Evolutionary conservation across 2,329 filamentous ascomycete species (phyloP).

Genomic region (Neodidymelliopsis sp.): DNA sequence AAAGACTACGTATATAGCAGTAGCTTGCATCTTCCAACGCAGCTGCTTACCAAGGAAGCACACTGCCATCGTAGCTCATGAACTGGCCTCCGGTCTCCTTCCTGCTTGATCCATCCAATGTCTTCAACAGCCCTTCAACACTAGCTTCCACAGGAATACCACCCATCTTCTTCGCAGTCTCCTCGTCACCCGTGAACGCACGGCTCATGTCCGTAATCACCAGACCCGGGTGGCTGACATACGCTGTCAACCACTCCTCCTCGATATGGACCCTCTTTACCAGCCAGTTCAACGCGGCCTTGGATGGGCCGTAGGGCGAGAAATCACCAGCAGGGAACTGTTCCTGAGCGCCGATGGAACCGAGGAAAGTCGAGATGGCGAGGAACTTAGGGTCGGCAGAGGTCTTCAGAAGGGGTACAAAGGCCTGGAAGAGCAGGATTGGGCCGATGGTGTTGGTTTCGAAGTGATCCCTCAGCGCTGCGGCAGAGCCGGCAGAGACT

Average conservation of each 20-base stretch:
- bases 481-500: not conserved
- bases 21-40: too few species aligned
- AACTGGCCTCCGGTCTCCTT: conserved; percentile 11
- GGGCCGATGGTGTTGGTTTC: conserved; percentile 52
- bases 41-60: conserved; percentile 7
- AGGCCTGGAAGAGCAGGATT: conserved; percentile 44
- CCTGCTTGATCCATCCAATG: conserved; percentile 18
- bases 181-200: not conserved
- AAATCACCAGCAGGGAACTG: not conserved
- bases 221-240: conserved; percentile 22
- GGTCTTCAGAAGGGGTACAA: conserved; percentile 49
- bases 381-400: conserved; percentile 20
- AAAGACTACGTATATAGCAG: too few species aligned
- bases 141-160: conserved; percentile 21
- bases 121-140: conserved; percentile 17
- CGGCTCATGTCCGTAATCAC: conserved; percentile 26
- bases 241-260: conserved; percentile 15
- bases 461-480: conserved; percentile 29
- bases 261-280: conserved; percentile 19
- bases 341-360: conserved; percentile 8
- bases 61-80: conserved; percentile 10
- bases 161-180: conserved; percentile 13
- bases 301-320: conserved; percentile 15
- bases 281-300: conserved; percentile 25
- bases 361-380: conserved; percentile 15